Conservation (phyloP, 2,329 filamentous ascomycete genomes). For the Lasiodiplodia sp. region DNA sequence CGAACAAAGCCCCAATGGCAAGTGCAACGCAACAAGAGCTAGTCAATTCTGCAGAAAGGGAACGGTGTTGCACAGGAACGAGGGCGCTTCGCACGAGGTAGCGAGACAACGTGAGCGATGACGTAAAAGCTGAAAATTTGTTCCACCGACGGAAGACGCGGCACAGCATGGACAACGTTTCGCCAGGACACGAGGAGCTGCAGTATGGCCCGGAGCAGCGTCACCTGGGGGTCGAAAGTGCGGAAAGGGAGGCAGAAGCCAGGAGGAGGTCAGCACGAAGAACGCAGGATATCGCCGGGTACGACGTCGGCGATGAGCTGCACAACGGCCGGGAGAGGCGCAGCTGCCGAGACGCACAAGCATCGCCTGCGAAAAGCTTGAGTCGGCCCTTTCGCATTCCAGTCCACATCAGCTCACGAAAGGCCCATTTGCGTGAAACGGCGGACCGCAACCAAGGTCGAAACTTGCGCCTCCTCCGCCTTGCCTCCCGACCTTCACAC, state of each 20-base stretch:
- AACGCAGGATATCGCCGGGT: background rate
- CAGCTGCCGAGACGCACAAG: constrained; percentile 19
- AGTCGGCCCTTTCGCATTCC: constrained; percentile 15
- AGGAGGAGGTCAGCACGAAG: background rate
- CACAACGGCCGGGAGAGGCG: constrained; percentile 1
- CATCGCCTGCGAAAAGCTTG: constrained; percentile 25
- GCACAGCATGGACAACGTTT: background rate
- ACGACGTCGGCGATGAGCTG: background rate
- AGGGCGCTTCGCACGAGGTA: background rate
- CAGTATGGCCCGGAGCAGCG: background rate
- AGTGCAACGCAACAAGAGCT: too few relatives aligned
- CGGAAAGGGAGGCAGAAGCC: background rate
- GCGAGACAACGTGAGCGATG: background rate
- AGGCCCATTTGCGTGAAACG: background rate
- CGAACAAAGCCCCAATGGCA: background rate
- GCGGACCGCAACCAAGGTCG: background rate
- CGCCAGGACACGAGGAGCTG: background rate
- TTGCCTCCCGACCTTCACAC: background rate
- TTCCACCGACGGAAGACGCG: background rate
- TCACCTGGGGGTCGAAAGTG: background rate
- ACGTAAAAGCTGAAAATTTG: background rate
- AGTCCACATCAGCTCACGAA: constrained; percentile 5
- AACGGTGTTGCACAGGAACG: background rate
- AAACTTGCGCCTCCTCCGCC: background rate
- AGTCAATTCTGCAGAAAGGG: background rate